Conservation (phyloP, 2,329 filamentous ascomycete species). For the Malbranchea cinnamomea region DNA sequence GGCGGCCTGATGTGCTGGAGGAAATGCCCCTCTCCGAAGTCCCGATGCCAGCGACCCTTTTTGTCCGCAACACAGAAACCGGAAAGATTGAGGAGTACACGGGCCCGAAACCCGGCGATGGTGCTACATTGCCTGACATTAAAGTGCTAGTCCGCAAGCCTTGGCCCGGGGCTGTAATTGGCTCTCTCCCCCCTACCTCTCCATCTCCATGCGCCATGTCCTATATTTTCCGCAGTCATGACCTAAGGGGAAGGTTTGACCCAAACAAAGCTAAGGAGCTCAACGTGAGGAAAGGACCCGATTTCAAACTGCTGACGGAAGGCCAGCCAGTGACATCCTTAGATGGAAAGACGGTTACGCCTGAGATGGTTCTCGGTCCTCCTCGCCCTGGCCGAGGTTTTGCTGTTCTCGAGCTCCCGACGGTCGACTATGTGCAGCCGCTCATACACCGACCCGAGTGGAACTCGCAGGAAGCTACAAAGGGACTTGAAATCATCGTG, state of each 20-base stretch:
- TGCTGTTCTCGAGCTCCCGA: conserved; percentile 66
- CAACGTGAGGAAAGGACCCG: conserved; percentile 44
- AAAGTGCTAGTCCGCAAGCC: conserved; percentile 59
- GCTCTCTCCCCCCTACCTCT: conserved; percentile 51
- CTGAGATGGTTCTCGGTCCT: conserved; percentile 71
- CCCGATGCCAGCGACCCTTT: conserved; percentile 53
- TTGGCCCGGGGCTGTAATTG: conserved; percentile 58
- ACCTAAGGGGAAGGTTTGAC: conserved; percentile 69
- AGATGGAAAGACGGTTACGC: conserved; percentile 56
- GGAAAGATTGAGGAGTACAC: conserved; percentile 52
- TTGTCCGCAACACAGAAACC: conserved; percentile 45
- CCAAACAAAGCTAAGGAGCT: conserved; percentile 46
- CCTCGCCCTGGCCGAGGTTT: conserved; percentile 55
- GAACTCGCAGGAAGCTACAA: conserved; percentile 48
- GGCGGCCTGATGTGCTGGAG: conserved; percentile 55
- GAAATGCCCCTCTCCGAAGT: conserved; percentile 53
- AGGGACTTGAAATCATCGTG: conserved; percentile 51
- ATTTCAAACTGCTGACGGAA: conserved; percentile 45
- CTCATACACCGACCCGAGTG: conserved; percentile 62
- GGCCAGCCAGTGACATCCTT: conserved; percentile 49
- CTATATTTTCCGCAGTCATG: conserved; percentile 69
- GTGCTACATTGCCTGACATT: conserved; percentile 42
- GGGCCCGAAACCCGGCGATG: conserved; percentile 47
- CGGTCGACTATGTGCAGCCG: conserved; percentile 51
- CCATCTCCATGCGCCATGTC: conserved; percentile 58